Conservation (phyloP, 2,329 filamentous ascomycete species). For the Alternaria sp. region DNA sequence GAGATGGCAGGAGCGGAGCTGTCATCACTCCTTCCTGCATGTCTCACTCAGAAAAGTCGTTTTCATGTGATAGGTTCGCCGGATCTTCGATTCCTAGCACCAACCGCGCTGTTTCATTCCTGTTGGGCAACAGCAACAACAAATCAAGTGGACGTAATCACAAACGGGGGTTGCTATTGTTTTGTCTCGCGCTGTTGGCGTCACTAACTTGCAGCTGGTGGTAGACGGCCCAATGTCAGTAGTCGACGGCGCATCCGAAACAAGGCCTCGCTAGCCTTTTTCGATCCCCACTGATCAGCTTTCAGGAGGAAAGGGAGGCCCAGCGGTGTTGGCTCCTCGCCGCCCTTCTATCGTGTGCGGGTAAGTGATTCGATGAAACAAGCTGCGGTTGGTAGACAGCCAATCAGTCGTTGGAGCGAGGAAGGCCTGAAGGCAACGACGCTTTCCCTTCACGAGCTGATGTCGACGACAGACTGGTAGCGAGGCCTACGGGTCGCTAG, state of each 20-base stretch:
- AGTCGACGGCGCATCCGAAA: conserved; percentile 11
- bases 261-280: conserved; percentile 13
- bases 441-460: conserved; percentile 15
- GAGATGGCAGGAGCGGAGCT: neutral
- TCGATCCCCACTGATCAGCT: conserved; percentile 14
- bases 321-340: neutral
- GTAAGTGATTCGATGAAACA: conserved; percentile 18
- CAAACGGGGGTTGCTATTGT: neutral
- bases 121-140: neutral
- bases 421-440: conserved; percentile 6
- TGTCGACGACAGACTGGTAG: conserved; percentile 14
- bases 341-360: conserved; percentile 9
- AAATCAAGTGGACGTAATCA: neutral
- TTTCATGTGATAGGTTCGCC: neutral
- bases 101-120: neutral
- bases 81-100: neutral
- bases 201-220: neutral
- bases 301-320: conserved; percentile 1
- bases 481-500: conserved; percentile 11
- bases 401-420: conserved; percentile 9
- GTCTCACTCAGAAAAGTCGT: neutral
- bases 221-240: conserved; percentile 6
- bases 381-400: conserved; percentile 5
- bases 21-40: neutral
- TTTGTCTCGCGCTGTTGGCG: conserved; percentile 9